Percentiles rank a stretch among this genome's conserved stretches.
Conservation (phyloP, 257 asterid species). For the Echium plantagineum region DNA sequence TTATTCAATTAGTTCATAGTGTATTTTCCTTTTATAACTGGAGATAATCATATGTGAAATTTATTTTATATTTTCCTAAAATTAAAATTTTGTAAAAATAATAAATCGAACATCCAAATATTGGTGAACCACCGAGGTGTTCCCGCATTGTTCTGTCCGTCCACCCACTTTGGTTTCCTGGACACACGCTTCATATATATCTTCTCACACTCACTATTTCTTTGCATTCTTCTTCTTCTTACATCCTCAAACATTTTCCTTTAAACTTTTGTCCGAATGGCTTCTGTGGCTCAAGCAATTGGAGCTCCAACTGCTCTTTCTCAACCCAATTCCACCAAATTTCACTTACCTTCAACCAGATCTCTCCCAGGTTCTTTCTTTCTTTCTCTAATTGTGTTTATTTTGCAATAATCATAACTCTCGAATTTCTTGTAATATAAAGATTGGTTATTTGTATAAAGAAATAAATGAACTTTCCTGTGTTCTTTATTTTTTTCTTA, state of each 20-base stretch:
- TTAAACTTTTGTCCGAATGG: conserved; percentile 9
- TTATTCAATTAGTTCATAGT: no score
- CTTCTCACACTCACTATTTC: background rate
- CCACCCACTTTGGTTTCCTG: conserved; percentile 3
- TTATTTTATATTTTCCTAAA: no score
- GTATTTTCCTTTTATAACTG: no score
- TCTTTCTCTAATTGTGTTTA: background rate
- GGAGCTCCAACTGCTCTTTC: conserved; percentile 41
- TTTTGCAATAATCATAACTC: conserved; percentile 1
- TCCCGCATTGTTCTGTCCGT: background rate
- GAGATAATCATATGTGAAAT: no score
- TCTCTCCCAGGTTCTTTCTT: conserved; percentile 29
- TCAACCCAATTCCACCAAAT: conserved; percentile 28
- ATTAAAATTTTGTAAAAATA: no score
- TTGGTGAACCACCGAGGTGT: no score
- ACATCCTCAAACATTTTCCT: background rate
- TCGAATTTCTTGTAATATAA: background rate
- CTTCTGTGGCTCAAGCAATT: conserved; percentile 35
- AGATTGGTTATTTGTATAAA: background rate
- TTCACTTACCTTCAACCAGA: conserved; percentile 22
- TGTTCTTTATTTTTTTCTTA: no score
- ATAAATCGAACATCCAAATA: no score
- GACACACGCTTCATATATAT: background rate
- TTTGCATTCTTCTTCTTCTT: background rate
- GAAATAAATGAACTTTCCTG: background rate